Evolutionary conservation across 2,329 filamentous ascomycete species (phyloP).

Genomic region (Drechslera avenae): DNA sequence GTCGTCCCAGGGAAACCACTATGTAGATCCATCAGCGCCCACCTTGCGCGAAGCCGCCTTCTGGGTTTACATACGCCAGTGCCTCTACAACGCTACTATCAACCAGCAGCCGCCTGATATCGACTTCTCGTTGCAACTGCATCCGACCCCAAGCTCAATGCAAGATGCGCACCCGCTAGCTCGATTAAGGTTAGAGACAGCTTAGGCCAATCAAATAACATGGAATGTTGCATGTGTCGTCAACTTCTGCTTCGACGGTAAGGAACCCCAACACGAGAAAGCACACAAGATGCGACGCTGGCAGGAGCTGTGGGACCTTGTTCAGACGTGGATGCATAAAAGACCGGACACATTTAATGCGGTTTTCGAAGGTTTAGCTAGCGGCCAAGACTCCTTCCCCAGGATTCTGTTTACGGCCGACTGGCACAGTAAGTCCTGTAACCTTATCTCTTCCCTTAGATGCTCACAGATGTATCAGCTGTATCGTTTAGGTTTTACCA

Average conservation of each 20-base stretch:
- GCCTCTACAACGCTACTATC: constrained; percentile 40
- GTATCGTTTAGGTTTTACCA: constrained; percentile 36
- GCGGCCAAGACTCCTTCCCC: constrained; percentile 24
- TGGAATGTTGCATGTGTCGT: constrained; percentile 38
- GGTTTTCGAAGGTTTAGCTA: constrained; percentile 29
- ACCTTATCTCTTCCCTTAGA: neutral
- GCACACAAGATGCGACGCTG: constrained; percentile 20
- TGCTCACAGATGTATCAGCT: constrained; percentile 17
- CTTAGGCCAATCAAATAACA: constrained; percentile 43
- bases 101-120: constrained; percentile 40
- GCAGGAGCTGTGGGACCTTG: constrained; percentile 30
- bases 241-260: constrained; percentile 39
- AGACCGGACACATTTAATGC: constrained; percentile 36
- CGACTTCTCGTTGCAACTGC: constrained; percentile 34
- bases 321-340: constrained; percentile 29
- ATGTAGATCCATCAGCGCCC: constrained; percentile 39
- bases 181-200: constrained; percentile 35
- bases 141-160: constrained; percentile 29
- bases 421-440: constrained; percentile 32
- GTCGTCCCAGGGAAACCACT: constrained; percentile 34
- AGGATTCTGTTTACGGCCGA: constrained; percentile 37
- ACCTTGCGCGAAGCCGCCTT: constrained; percentile 42
- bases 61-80: constrained; percentile 43
- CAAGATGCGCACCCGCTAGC: constrained; percentile 32
- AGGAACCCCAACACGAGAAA: constrained; percentile 17